Evolutionary conservation across 495 filamentous ascomycete species (phyloP).

Genomic region (Trichocladium uniseriatum): DNA sequence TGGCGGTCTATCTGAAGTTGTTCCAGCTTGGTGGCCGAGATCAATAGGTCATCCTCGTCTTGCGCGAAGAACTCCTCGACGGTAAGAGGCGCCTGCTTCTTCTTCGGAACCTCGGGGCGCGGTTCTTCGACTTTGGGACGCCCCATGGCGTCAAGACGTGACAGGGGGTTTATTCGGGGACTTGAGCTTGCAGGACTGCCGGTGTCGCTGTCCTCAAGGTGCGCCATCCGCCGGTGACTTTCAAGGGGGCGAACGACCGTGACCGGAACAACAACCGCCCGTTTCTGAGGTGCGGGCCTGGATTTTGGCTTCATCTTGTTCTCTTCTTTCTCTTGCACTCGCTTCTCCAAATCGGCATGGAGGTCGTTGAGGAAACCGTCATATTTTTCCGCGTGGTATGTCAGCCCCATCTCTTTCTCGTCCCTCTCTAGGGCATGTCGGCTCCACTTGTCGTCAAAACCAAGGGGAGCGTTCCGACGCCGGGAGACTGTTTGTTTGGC

Average conservation of each 20-base stretch:
- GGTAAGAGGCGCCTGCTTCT: not conserved
- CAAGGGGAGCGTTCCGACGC: not conserved
- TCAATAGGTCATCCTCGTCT: constrained; percentile 10
- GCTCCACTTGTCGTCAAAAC: not conserved
- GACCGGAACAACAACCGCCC: constrained; percentile 1
- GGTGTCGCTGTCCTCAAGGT: not conserved
- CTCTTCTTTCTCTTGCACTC: not conserved
- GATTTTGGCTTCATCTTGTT: not conserved
- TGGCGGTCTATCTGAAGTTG: constrained; percentile 17
- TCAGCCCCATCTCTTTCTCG: constrained; percentile 16
- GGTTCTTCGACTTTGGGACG: not conserved
- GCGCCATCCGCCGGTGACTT: not conserved
- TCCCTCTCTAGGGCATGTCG: constrained; percentile 10
- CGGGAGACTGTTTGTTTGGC: not conserved
- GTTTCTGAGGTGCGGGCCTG: not conserved
- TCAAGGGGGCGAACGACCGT: not conserved
- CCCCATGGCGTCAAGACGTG: not conserved
- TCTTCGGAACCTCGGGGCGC: not conserved
- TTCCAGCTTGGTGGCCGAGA: constrained; percentile 9
- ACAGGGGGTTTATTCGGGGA: not conserved
- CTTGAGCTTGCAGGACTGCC: not conserved
- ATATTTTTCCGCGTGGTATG: constrained; percentile 10
- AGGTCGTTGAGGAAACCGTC: constrained; percentile 9
- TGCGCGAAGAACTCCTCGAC: constrained; percentile 8
- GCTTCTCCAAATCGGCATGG: constrained; percentile 9